phyloP scores from a whole-genome alignment of 2,329 filamentous ascomycete genomes.

The Aspergillus latus region DNA sequence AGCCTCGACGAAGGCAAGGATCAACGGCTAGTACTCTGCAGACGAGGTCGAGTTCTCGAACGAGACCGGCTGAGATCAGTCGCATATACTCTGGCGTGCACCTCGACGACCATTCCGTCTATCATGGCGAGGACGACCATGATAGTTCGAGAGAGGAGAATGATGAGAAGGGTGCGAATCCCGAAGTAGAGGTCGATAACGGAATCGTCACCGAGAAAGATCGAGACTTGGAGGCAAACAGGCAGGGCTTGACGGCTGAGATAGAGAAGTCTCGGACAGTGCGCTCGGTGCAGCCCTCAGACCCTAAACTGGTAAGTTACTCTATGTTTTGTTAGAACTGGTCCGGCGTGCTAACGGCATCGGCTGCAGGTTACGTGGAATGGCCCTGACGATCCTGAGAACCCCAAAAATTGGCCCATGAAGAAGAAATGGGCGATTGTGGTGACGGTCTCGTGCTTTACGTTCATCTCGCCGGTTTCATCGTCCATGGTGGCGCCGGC shows the following conservation, averaged over 20 bases:
- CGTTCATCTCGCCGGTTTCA: slow-evolving; percentile 63
- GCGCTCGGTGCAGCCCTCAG: slow-evolving; percentile 23
- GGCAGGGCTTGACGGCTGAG: slow-evolving; percentile 9
- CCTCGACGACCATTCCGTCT: slow-evolving; percentile 36
- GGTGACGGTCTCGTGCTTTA: slow-evolving; percentile 57
- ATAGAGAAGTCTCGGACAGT: slow-evolving; percentile 27
- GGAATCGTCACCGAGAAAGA: slow-evolving; percentile 31
- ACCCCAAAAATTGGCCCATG: slow-evolving; percentile 56
- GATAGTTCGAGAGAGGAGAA: slow-evolving; percentile 9
- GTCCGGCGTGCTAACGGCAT: neutral
- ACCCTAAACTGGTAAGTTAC: slow-evolving; percentile 27
- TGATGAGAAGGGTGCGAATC: slow-evolving; percentile 16
- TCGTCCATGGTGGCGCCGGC: slow-evolving; percentile 60
- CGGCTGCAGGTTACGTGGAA: slow-evolving; percentile 48
- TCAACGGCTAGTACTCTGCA: slow-evolving; percentile 6
- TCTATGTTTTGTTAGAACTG: neutral
- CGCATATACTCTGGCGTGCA: slow-evolving; percentile 33
- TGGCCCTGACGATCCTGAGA: slow-evolving; percentile 51
- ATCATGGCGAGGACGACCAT: slow-evolving; percentile 27
- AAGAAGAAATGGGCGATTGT: slow-evolving; percentile 59
- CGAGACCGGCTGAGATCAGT: slow-evolving; percentile 18
- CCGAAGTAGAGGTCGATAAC: slow-evolving; percentile 24
- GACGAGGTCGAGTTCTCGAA: slow-evolving; percentile 19
- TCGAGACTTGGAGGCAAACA: slow-evolving; percentile 27
- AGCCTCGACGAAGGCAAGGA: slow-evolving; percentile 2